These are phyloP conservation scores for Penicillium riverlandense DNA, from an alignment of 495 filamentous ascomycete species.

Conservation along the genomic window DNA sequence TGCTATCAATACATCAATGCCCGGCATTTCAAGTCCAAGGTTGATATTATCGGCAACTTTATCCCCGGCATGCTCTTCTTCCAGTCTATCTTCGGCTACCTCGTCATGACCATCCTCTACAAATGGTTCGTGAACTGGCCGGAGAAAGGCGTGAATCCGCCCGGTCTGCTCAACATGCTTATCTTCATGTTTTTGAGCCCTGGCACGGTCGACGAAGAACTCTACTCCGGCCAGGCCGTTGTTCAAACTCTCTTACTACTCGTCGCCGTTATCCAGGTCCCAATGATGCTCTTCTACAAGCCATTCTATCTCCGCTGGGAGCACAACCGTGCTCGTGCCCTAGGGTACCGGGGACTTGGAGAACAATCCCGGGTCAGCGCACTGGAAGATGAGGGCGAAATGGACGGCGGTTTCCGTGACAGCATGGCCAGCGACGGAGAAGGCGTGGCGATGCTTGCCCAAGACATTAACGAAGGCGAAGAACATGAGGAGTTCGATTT, in stretches of 20 bases:
- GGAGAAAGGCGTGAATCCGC: conserved; percentile 55
- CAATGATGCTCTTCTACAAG: conserved; percentile 88
- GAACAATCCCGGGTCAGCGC: conserved; percentile 80
- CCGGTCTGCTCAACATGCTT: conserved; percentile 93
- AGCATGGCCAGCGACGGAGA: conserved; percentile 78
- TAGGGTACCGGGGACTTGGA: conserved; percentile 88
- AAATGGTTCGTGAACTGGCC: conserved; percentile 94
- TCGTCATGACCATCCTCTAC: conserved; percentile 88
- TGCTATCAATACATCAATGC: conserved; percentile 90
- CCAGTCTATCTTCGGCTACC: conserved; percentile 96
- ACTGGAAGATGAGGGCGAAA: conserved; percentile 68
- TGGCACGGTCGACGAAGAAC: conserved; percentile 60
- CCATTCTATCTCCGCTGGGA: conserved; percentile 89
- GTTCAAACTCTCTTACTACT: conserved; percentile 79
- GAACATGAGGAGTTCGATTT: conserved; percentile 97
- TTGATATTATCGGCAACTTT: conserved; percentile 96
- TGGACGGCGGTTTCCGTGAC: conserved; percentile 48
- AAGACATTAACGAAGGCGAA: conserved; percentile 65
- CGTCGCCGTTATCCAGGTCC: conserved; percentile 77
- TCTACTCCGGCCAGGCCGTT: conserved; percentile 68
- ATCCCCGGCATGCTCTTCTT: conserved; percentile 98
- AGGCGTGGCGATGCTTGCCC: conserved; percentile 84
- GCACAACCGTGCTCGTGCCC: conserved; percentile 77
- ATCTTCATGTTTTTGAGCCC: conserved; percentile 99
- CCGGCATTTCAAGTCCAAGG: conserved; percentile 83